Evolutionary conservation across 148 eudicot genomes (phyloP).

Genomic region (Camellia lanceoleosa): DNA sequence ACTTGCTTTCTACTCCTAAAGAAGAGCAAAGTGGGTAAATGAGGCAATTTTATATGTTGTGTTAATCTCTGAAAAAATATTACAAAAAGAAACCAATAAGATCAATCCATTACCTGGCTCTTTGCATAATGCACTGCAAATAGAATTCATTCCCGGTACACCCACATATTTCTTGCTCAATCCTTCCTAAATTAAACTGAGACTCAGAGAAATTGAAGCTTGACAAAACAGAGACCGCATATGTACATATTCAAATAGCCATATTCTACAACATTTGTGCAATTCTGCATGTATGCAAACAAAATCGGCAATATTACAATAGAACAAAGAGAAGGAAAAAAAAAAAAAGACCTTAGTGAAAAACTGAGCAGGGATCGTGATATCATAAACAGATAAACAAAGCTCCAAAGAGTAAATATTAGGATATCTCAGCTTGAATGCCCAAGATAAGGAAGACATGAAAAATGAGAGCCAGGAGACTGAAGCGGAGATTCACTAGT

Average conservation of each 20-base stretch:
- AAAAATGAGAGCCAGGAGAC: background rate
- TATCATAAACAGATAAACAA: background rate
- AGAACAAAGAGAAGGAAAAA: too few species aligned
- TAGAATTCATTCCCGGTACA: conserved; percentile 90
- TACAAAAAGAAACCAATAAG: conserved; percentile 15
- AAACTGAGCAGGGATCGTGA: background rate
- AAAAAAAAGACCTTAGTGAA: background rate
- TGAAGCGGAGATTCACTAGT: background rate
- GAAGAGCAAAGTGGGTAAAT: background rate
- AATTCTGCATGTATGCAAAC: background rate
- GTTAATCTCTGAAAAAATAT: conserved; percentile 6
- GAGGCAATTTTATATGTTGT: conserved; percentile 1
- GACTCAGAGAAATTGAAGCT: conserved; percentile 7
- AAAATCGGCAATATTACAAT: background rate
- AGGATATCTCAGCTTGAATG: conserved; percentile 6
- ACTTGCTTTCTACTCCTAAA: conserved; percentile 67
- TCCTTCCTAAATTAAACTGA: conserved; percentile 51
- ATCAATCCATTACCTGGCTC: conserved; percentile 55
- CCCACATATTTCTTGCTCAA: conserved; percentile 75
- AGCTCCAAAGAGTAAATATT: background rate
- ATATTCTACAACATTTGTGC: background rate
- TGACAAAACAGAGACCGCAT: conserved; percentile 3
- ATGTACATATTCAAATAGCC: background rate
- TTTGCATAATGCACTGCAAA: conserved; percentile 69
- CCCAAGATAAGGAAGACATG: background rate